Evolutionary conservation across 345 rosid species (phyloP).

Genomic region (thale cress (Arabidopsis thaliana)): TAIR10.1 NC_003074.8:1544001-1544500

Average conservation of each 20-base stretch:
- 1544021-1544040: constrained; percentile 16
- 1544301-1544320: constrained; percentile 87
- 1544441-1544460: constrained; percentile 92
- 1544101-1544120: constrained; percentile 91
- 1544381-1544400: constrained; percentile 90
- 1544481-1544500: constrained; percentile 88
- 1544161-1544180: constrained; percentile 89
- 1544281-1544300: constrained; percentile 13
- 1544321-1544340: constrained; percentile 94
- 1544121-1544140: constrained; percentile 96
- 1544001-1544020: constrained; percentile 50
- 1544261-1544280: constrained; percentile 19
- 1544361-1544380: constrained; percentile 82
- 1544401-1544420: constrained; percentile 78
- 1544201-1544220: constrained; percentile 97
- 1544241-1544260: constrained; percentile 18
- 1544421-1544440: constrained; percentile 88
- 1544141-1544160: constrained; percentile 98
- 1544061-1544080: constrained; percentile 67
- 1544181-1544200: constrained; percentile 95
- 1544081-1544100: constrained; percentile 80
- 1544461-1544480: constrained; percentile 82
- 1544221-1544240: constrained; percentile 87
- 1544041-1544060: constrained; percentile 64
- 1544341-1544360: constrained; percentile 79